Percentiles rank a stretch among this genome's conserved stretches.
phyloP scores from a whole-genome alignment of 208 protist species.

The Giardia duodenalis region DNA sequence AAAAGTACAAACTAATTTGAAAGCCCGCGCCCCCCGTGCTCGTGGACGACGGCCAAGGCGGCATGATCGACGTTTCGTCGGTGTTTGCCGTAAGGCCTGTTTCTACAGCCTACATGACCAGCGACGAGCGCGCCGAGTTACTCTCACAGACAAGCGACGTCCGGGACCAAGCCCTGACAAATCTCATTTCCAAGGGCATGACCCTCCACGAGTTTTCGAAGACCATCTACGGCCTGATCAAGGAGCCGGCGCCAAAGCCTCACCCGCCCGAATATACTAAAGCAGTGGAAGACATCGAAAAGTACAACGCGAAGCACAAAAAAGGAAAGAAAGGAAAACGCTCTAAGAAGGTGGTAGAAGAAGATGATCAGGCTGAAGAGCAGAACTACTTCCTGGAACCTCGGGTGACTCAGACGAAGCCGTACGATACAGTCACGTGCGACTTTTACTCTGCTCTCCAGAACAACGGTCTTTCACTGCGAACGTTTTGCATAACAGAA shows the following conservation, averaged over 20 bases:
- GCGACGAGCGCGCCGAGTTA: neutral
- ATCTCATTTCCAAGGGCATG: neutral
- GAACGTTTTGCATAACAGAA: neutral
- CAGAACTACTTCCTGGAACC: neutral
- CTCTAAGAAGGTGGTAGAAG: neutral
- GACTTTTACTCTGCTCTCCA: neutral
- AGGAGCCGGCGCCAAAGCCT: neutral
- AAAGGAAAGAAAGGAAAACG: neutral
- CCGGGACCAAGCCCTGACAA: neutral
- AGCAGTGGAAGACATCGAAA: neutral
- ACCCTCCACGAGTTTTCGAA: neutral
- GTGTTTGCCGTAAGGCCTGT: neutral
- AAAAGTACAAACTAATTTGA: too few species aligned
- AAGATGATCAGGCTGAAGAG: neutral
- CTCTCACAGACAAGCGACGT: neutral
- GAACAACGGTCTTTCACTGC: neutral
- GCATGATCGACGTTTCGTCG: neutral
- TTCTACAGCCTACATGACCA: neutral
- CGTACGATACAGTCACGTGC: neutral
- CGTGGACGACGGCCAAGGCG: too few species aligned
- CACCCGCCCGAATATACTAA: neutral
- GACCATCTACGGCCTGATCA: neutral
- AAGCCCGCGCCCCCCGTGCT: too few species aligned
- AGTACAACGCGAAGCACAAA: neutral
- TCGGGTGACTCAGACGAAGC: constrained; percentile 2